phyloP scores from a whole-genome alignment of 2,329 filamentous ascomycete species.

The Taxawa tesnikishii region DNA sequence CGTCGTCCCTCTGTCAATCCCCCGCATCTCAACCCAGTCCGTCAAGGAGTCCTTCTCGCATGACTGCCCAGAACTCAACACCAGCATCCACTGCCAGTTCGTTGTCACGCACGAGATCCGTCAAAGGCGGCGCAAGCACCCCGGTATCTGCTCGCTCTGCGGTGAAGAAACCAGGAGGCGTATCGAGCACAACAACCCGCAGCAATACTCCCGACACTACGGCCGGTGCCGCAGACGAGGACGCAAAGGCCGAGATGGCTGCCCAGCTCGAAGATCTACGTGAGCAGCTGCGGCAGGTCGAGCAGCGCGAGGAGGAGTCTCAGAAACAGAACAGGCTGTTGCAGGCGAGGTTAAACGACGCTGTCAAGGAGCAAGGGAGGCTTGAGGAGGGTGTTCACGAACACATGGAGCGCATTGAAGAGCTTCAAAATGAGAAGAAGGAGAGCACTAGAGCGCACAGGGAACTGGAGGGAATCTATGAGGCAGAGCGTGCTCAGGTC shows the following conservation, averaged over 20 bases:
- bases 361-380: slow-evolving; percentile 67
- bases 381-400: slow-evolving; percentile 83
- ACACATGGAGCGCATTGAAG: slow-evolving; percentile 70
- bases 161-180: slow-evolving; percentile 40
- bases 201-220: slow-evolving; percentile 8
- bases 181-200: slow-evolving; percentile 6
- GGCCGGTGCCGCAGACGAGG: slow-evolving; percentile 36
- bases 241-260: slow-evolving; percentile 66
- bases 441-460: slow-evolving; percentile 73
- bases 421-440: slow-evolving; percentile 71
- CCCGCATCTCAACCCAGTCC: slow-evolving; percentile 5
- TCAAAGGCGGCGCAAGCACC: slow-evolving; percentile 47
- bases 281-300: slow-evolving; percentile 68
- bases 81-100: slow-evolving; percentile 4
- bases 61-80: slow-evolving; percentile 1
- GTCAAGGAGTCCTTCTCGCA: slow-evolving; percentile 6
- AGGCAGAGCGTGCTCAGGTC: slow-evolving; percentile 75
- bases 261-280: slow-evolving; percentile 75
- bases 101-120: slow-evolving; percentile 41
- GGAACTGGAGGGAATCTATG: slow-evolving; percentile 87
- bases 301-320: slow-evolving; percentile 50
- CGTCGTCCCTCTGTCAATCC: slow-evolving; percentile 7
- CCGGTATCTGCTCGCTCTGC: slow-evolving; percentile 64
- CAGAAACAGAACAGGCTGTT: slow-evolving; percentile 77
- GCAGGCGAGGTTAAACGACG: slow-evolving; percentile 76